Conservation (phyloP, 768 basidiomycete genomes). For the Tylopilus balloui region DNA sequence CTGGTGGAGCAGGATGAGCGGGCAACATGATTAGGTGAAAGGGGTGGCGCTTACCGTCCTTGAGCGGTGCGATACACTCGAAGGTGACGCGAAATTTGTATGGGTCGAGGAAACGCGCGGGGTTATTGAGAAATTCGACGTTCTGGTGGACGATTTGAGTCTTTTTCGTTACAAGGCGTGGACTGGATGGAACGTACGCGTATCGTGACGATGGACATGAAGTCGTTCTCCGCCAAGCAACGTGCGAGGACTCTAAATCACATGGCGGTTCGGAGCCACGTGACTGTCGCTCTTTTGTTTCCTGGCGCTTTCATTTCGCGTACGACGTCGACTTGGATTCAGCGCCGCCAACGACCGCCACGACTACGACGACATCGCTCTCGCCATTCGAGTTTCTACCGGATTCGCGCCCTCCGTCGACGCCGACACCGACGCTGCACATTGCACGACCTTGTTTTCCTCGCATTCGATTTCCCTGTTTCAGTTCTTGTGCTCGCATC, state of each 20-base stretch:
- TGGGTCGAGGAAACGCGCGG: conserved; percentile 83
- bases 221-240: background rate
- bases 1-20: conserved; percentile 36
- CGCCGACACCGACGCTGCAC: background rate
- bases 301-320: conserved; percentile 17
- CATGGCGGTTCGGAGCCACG: background rate
- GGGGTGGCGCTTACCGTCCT: conserved; percentile 59
- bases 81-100: conserved; percentile 96
- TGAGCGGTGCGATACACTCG: conserved; percentile 88
- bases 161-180: too few species aligned
- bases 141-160: conserved; percentile 43
- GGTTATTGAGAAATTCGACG: conserved; percentile 90
- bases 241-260: background rate
- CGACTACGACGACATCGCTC: conserved; percentile 3
- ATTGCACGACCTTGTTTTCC: conserved; percentile 4
- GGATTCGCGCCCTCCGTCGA: background rate
- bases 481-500: conserved; percentile 7
- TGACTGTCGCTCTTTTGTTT: conserved; percentile 16
- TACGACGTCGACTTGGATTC: conserved; percentile 10
- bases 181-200: conserved; percentile 41
- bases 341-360: conserved; percentile 10
- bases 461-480: background rate
- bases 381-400: background rate
- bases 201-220: conserved; percentile 69
- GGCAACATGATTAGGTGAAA: background rate